Percentiles rank a stretch among this genome's conserved stretches.
Evolutionary conservation across 495 filamentous ascomycete genomes (phyloP).

Genomic region (Aspergillus affinis): DNA sequence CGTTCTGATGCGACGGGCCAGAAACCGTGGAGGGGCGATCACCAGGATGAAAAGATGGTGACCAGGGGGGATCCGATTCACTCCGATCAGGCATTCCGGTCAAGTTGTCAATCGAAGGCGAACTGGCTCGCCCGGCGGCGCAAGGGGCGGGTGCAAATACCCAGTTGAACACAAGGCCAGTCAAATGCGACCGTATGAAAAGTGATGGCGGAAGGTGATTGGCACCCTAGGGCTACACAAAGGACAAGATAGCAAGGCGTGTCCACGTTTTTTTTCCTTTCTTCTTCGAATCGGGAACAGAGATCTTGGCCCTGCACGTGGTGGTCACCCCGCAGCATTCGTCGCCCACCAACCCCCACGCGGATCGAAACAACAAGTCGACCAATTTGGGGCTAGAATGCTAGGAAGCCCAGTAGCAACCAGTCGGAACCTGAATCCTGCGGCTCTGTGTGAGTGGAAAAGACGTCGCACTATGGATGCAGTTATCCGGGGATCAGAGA

Average conservation of each 20-base stretch:
- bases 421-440: slow-evolving; percentile 5
- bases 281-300: slow-evolving; percentile 17
- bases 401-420: neutral
- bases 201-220: slow-evolving; percentile 11
- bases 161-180: neutral
- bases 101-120: neutral
- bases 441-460: slow-evolving; percentile 3
- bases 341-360: slow-evolving; percentile 19
- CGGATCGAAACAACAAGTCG: neutral
- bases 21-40: slow-evolving; percentile 9
- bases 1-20: slow-evolving; percentile 13
- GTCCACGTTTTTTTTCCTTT: slow-evolving; percentile 20
- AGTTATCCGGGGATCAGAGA: neutral
- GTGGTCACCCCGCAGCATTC: slow-evolving; percentile 21
- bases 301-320: slow-evolving; percentile 25
- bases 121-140: slow-evolving; percentile 3
- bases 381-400: neutral
- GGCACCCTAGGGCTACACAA: slow-evolving; percentile 14
- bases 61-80: slow-evolving; percentile 11
- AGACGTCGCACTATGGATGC: neutral
- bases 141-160: slow-evolving; percentile 12
- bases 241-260: slow-evolving; percentile 1
- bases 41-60: slow-evolving; percentile 10
- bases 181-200: slow-evolving; percentile 8
- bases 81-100: slow-evolving; percentile 18